These are phyloP conservation scores for Adansonia grandidieri DNA, from an alignment of 441 rosid species.

Conservation along the genomic window DNA sequence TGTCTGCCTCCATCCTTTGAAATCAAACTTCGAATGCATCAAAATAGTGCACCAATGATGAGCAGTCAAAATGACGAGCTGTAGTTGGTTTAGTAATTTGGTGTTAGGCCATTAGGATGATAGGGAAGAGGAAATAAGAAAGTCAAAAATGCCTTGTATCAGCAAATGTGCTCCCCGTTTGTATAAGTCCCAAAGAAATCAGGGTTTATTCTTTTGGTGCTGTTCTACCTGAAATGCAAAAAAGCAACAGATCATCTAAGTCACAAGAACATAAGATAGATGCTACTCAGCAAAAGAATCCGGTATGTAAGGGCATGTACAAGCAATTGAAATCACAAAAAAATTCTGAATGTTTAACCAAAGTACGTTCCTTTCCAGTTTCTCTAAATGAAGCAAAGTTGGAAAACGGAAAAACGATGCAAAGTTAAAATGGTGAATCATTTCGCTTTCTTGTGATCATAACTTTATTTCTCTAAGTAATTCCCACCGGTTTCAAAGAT, in stretches of 20 bases:
- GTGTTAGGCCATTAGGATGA: neutral
- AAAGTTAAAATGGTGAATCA: no score
- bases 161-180: slow-evolving; percentile 10
- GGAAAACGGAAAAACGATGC: no score
- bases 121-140: neutral
- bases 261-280: neutral
- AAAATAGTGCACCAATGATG: slow-evolving; percentile 5
- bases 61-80: neutral
- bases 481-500: neutral
- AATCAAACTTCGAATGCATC: slow-evolving; percentile 14
- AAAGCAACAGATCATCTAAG: neutral
- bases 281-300: neutral
- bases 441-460: no score
- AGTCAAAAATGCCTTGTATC: slow-evolving; percentile 12
- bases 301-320: neutral
- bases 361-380: neutral
- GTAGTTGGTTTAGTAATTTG: slow-evolving; percentile 16
- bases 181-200: slow-evolving; percentile 7
- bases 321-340: slow-evolving; percentile 3
- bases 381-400: neutral
- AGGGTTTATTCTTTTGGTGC: slow-evolving; percentile 21
- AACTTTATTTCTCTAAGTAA: no score
- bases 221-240: slow-evolving; percentile 38
- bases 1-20: slow-evolving; percentile 11
- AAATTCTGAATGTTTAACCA: neutral